Evolutionary conservation across 2,329 filamentous ascomycete genomes (phyloP).

Genomic region (Colletotrichum sp.): DNA sequence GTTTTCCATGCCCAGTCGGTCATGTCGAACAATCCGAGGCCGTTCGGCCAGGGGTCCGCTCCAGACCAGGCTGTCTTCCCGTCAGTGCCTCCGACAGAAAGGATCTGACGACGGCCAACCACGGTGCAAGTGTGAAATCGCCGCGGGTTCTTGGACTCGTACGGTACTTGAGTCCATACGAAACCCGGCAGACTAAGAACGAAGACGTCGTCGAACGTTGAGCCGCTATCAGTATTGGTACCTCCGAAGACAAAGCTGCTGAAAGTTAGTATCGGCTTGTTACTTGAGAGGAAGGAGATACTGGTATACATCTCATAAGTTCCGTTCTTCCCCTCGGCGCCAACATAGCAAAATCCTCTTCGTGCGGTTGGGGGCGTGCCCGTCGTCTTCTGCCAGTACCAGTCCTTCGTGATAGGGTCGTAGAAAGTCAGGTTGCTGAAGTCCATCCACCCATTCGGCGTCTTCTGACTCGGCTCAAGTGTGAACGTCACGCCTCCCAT

Average conservation of each 20-base stretch:
- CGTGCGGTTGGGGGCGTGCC: constrained; percentile 6
- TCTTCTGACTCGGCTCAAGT: not conserved
- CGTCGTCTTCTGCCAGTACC: constrained; percentile 17
- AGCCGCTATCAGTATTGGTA: not conserved
- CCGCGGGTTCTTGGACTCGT: not conserved
- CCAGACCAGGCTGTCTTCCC: not conserved
- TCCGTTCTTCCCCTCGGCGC: constrained; percentile 1
- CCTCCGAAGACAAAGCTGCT: constrained; percentile 22
- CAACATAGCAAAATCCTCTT: constrained; percentile 2
- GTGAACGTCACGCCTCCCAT: constrained; percentile 2
- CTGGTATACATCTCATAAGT: constrained; percentile 20
- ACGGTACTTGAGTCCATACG: constrained; percentile 15
- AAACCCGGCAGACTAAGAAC: constrained; percentile 21
- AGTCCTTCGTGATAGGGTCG: constrained; percentile 10
- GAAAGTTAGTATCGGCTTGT: not conserved
- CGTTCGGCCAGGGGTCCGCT: constrained; percentile 6
- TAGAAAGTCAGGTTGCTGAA: constrained; percentile 21
- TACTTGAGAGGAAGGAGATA: not conserved
- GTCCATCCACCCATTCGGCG: not conserved
- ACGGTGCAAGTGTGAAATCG: constrained; percentile 3
- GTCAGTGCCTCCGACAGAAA: constrained; percentile 3
- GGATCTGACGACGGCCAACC: constrained; percentile 18
- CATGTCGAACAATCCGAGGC: constrained; percentile 20
- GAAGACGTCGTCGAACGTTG: constrained; percentile 7
- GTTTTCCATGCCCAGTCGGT: constrained; percentile 4